Conservation (phyloP, 1,139 yeast genomes). For the Pneumocystis wakefieldiae region DNA sequence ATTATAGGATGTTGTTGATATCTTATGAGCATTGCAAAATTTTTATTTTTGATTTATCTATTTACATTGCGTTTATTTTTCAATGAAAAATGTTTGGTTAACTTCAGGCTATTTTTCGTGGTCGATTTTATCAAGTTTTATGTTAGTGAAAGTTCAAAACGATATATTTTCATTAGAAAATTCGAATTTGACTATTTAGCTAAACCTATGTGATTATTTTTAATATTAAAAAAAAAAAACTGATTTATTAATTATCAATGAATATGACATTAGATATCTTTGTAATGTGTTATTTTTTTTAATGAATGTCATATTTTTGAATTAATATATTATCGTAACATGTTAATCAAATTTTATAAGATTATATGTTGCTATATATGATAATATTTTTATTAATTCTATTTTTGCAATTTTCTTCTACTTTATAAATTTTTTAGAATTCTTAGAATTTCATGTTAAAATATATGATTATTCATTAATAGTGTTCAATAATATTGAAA, state of each 20-base stretch:
- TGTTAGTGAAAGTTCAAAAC: not conserved
- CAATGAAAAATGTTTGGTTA: not conserved
- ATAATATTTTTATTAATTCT: not conserved
- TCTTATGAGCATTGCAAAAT: not conserved
- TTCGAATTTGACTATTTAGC: not conserved
- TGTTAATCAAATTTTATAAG: not conserved
- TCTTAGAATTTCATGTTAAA: not conserved
- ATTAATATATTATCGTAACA: not conserved
- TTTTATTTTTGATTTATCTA: conserved; percentile 1
- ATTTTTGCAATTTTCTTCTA: not conserved
- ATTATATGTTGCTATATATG: not conserved
- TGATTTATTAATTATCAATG: not conserved
- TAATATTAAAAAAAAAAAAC: not conserved
- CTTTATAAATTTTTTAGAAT: not conserved
- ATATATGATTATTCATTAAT: not conserved
- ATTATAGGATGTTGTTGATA: not conserved
- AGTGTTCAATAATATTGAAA: no score
- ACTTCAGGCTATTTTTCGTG: not conserved
- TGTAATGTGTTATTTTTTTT: not conserved
- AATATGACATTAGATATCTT: not conserved
- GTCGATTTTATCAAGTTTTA: not conserved
- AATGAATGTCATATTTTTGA: not conserved
- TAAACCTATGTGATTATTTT: not conserved
- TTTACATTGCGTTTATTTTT: not conserved
- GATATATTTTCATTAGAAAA: not conserved